These are phyloP conservation scores for Chaetomium sp. DNA, from an alignment of 2,329 filamentous ascomycete genomes.

Conservation along the genomic window DNA sequence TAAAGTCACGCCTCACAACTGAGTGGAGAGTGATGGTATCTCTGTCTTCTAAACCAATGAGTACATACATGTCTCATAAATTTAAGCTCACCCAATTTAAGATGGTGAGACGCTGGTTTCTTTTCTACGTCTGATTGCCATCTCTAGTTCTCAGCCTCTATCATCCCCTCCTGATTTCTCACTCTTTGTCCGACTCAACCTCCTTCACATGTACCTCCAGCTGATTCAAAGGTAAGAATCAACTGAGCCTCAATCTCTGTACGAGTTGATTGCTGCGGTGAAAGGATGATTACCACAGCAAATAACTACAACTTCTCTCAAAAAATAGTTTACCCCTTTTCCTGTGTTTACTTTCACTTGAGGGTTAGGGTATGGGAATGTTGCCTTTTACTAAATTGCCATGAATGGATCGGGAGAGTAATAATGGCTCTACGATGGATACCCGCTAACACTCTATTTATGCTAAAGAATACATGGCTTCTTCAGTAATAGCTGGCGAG, in stretches of 20 bases:
- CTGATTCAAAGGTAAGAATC: neutral
- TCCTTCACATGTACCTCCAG: neutral
- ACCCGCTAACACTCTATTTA: neutral
- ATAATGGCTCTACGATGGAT: neutral
- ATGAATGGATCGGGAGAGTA: neutral
- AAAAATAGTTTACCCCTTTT: constrained; percentile 3
- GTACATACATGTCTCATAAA: neutral
- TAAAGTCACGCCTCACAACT: neutral
- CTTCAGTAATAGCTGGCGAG: neutral
- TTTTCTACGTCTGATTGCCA: neutral
- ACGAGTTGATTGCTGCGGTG: neutral
- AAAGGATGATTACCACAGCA: neutral
- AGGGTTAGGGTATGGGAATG: neutral
- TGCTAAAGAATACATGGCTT: neutral
- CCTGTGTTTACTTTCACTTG: constrained; percentile 12
- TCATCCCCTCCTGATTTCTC: neutral
- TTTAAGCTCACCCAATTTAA: neutral
- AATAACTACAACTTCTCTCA: neutral
- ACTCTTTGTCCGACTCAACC: neutral
- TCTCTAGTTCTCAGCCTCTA: neutral
- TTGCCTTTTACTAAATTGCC: neutral
- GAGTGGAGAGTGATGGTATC: neutral
- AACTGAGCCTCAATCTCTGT: neutral
- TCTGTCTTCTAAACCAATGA: neutral
- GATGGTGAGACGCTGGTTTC: neutral